Conservation (phyloP, 2,329 filamentous ascomycete genomes). For the Calonectria pseudoreteaudii region DNA sequence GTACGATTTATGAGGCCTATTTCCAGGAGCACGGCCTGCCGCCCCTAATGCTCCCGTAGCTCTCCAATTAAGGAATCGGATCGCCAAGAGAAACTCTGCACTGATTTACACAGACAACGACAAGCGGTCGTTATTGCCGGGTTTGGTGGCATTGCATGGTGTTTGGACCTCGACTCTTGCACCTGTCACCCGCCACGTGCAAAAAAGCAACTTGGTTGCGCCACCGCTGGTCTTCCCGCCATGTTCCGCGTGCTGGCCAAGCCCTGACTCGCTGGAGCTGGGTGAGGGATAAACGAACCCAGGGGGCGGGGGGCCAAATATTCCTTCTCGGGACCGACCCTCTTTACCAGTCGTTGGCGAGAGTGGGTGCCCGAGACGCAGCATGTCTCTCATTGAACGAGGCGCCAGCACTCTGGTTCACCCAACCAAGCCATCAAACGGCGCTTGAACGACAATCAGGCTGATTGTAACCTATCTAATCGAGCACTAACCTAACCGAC, state of each 20-base stretch:
- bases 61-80: not conserved
- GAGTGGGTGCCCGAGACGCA: not conserved
- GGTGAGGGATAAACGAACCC: not conserved
- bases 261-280: not conserved
- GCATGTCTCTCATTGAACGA: not conserved
- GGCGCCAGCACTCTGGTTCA: not conserved
- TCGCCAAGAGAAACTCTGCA: not conserved
- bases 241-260: not conserved
- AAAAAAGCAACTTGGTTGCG: not conserved
- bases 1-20: slow-evolving; percentile 7
- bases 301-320: not conserved
- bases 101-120: not conserved
- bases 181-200: not conserved
- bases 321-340: not conserved
- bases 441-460: not conserved
- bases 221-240: not conserved
- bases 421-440: not conserved
- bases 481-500: not conserved
- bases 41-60: not conserved
- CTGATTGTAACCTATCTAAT: not conserved
- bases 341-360: not conserved
- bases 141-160: not conserved
- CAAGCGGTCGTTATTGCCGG: not conserved
- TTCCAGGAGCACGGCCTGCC: not conserved
- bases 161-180: not conserved